Evolutionary conservation across 1,284 basidiomycete species (phyloP).

Genomic region (Inonotus obliquus): DNA sequence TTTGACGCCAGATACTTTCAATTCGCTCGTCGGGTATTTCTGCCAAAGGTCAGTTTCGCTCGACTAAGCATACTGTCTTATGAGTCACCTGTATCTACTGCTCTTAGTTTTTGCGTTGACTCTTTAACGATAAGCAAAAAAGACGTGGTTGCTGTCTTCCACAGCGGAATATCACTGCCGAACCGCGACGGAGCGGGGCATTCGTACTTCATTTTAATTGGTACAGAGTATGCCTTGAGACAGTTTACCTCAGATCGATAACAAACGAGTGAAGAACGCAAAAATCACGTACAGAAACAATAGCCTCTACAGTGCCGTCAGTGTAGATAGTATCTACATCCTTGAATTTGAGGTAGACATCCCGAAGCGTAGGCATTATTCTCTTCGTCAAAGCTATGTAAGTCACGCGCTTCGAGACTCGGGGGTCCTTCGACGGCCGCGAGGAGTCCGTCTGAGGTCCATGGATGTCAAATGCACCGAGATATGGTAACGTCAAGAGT

Average conservation of each 20-base stretch:
- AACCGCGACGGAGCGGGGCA: slow-evolving; percentile 85
- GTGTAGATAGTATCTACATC: slow-evolving; percentile 60
- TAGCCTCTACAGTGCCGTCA: slow-evolving; percentile 78
- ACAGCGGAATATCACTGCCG: slow-evolving; percentile 80
- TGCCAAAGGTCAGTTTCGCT: slow-evolving; percentile 24
- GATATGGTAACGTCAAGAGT: slow-evolving; percentile 80
- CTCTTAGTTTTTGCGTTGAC: slow-evolving; percentile 46
- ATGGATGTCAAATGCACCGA: slow-evolving; percentile 64
- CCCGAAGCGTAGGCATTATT: slow-evolving; percentile 78
- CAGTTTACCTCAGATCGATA: background rate
- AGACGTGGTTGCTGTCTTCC: slow-evolving; percentile 83
- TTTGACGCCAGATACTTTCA: slow-evolving; percentile 80
- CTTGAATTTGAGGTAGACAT: slow-evolving; percentile 65
- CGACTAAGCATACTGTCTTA: background rate
- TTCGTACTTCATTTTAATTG: slow-evolving; percentile 92
- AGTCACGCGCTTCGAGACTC: slow-evolving; percentile 61
- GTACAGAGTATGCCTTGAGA: slow-evolving; percentile 76
- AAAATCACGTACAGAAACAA: slow-evolving; percentile 65
- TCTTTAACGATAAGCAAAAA: slow-evolving; percentile 70
- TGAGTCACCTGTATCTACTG: slow-evolving; percentile 41
- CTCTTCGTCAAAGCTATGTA: slow-evolving; percentile 87
- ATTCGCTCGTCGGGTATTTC: slow-evolving; percentile 56
- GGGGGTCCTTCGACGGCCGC: slow-evolving; percentile 30
- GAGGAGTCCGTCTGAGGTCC: slow-evolving; percentile 19
- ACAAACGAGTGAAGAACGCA: background rate